These are phyloP conservation scores for Gynochthodes officinalis DNA, from an alignment of 257 asterid species.

Conservation along the genomic window DNA sequence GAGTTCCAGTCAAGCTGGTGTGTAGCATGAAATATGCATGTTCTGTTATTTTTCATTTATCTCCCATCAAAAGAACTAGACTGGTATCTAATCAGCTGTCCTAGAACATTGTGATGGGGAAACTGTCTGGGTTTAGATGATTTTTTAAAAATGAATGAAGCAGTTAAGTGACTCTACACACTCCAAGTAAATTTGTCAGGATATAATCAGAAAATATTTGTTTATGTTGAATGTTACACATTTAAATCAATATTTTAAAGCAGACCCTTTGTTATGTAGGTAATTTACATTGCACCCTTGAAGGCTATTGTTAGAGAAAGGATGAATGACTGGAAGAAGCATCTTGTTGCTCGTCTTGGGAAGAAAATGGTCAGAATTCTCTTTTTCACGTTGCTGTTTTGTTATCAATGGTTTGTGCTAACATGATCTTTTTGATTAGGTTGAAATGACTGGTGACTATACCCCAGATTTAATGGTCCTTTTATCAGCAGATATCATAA, in stretches of 20 bases:
- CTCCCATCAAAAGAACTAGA: not conserved
- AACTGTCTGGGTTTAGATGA: not conserved
- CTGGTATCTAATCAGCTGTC: not conserved
- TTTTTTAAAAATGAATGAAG: not conserved
- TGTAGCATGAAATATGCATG: not conserved
- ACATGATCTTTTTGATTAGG: constrained; percentile 49
- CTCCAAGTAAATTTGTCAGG: not conserved
- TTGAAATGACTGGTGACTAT: constrained; percentile 97
- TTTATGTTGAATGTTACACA: not conserved
- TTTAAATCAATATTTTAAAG: constrained; percentile 2
- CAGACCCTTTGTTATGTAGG: constrained; percentile 35
- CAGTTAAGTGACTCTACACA: not conserved
- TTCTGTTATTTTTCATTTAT: not conserved
- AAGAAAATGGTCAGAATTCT: constrained; percentile 66
- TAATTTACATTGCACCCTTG: constrained; percentile 90
- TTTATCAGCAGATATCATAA: constrained; percentile 82
- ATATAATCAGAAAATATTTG: not conserved
- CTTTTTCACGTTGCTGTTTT: constrained; percentile 14
- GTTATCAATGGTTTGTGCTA: constrained; percentile 3
- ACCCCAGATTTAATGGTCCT: constrained; percentile 89
- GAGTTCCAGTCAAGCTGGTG: not conserved
- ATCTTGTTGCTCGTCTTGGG: constrained; percentile 82
- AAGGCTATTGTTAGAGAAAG: constrained; percentile 99
- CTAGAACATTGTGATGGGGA: not conserved
- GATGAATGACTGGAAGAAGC: constrained; percentile 95